Evolutionary conservation across 2,329 filamentous ascomycete species (phyloP), one percentile per base, ranked within the genome.

Genomic region (Hymenotorrendiella dingleyae): DNA sequence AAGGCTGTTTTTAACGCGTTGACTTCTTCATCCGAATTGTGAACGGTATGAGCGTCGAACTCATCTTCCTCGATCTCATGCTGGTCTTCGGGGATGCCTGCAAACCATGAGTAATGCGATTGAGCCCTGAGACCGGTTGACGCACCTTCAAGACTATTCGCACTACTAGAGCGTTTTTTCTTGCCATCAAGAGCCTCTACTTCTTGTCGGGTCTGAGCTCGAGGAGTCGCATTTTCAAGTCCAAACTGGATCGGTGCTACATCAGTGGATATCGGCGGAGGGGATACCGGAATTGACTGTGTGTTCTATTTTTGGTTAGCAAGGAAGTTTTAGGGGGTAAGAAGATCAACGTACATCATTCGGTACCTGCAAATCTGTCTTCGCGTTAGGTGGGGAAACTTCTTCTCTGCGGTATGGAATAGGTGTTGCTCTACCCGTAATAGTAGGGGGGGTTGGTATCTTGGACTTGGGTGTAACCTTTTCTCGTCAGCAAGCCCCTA

Each of bases 151-250:
- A 94, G 76, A 60, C 82, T 90, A 54, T 76, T 82, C n/a, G 77
- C 73, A 49, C 80, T 82, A 58, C 80, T 82, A 5, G 81, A 81
- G 17, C 83, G 78, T 42, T 74, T 60, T 64, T 43, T 73, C 49
- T 64, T 70, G 19, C 62, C 65, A 21, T 78, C 57, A 19, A 70
- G 59, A 28, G 64, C 69, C 43, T 82, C 76, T 50, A 87, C 76
- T 46, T 94, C 87, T 54, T 88, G 78, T 40, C 87, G 69, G 42
- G 87, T 91, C 59, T 94, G 87, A 3, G 89, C 89, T 54, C 82
- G 80, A 7, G 90, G 90, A 1, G 90, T 95, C 33, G 82, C 76
- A 53, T 74, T 74, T 42, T 87, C 82, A 23, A 80, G 60, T 57
- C 78, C 83, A 59, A 84, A 88, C 40, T 72, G 67, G 14, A 73